Evolutionary conservation across 73 alveolate species (phyloP).

Genomic region (Durusdinium trenchii): DNA sequence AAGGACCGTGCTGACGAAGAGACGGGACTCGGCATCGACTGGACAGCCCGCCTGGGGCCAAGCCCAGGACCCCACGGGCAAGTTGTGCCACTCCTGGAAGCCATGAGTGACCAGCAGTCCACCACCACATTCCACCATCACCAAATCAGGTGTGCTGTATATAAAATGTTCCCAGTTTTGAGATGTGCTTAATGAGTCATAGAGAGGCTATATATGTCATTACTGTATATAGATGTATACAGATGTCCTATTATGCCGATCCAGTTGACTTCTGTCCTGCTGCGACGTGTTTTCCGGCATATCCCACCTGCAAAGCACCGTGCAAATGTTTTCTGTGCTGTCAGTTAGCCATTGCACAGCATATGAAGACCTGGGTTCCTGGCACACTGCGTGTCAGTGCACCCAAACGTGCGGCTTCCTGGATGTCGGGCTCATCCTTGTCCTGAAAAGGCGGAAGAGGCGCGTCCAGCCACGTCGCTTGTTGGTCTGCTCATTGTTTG

Average conservation of each 20-base stretch:
- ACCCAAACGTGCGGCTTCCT: conserved; percentile 85
- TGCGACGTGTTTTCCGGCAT: conserved; percentile 91
- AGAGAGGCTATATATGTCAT: too few species aligned
- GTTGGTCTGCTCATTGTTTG: too few species aligned
- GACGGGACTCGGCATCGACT: neutral
- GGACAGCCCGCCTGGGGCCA: conserved; percentile 59
- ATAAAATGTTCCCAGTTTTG: too few species aligned
- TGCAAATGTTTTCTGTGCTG: neutral
- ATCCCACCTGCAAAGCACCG: conserved; percentile 63
- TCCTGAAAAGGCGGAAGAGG: too few species aligned
- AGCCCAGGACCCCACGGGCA: conserved; percentile 92
- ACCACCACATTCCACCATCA: neutral
- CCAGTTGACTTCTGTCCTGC: too few species aligned
- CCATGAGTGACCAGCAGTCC: neutral
- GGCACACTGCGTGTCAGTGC: conserved; percentile 89
- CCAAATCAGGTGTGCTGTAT: too few species aligned
- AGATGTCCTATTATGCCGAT: too few species aligned
- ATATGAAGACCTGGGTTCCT: neutral
- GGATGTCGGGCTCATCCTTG: conserved; percentile 91
- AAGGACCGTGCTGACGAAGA: neutral
- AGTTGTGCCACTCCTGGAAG: conserved; percentile 86
- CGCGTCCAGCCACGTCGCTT: too few species aligned
- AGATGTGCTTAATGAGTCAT: too few species aligned
- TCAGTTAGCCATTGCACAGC: neutral
- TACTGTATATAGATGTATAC: too few species aligned